Percentiles rank a stretch among this genome's conserved stretches.
phyloP scores from a whole-genome alignment of 2,329 filamentous ascomycete species.

The Dactylellina parvicollis region DNA sequence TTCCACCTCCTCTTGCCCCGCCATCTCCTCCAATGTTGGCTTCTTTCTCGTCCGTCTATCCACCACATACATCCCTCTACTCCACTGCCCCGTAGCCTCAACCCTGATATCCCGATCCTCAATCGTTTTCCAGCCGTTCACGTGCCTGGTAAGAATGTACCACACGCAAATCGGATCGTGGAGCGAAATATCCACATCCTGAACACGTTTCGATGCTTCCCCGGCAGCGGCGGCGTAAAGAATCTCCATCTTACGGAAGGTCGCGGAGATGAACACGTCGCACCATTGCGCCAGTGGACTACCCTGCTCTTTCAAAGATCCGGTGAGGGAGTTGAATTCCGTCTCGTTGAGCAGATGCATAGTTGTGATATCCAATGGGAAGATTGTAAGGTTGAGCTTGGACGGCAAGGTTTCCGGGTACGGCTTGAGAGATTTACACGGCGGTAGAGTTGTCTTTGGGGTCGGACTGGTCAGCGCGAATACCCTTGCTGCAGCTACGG shows the following conservation, averaged over 20 bases:
- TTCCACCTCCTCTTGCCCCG: constrained; percentile 68
- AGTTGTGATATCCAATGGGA: constrained; percentile 80
- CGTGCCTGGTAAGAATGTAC: constrained; percentile 43
- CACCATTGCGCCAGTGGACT: constrained; percentile 80
- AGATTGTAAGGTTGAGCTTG: constrained; percentile 73
- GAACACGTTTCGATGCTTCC: constrained; percentile 50
- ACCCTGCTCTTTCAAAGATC: constrained; percentile 66
- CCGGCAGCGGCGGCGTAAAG: constrained; percentile 68
- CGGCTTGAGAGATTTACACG: constrained; percentile 67
- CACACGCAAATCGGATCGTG: constrained; percentile 81
- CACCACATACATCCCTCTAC: constrained; percentile 85
- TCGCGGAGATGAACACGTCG: constrained; percentile 75
- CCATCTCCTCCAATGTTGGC: constrained; percentile 62
- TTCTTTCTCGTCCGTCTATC: constrained; percentile 71
- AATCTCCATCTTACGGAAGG: constrained; percentile 74
- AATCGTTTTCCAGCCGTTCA: constrained; percentile 66
- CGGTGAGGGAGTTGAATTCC: constrained; percentile 69
- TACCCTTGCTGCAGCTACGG: constrained; percentile 78
- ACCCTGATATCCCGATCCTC: constrained; percentile 83
- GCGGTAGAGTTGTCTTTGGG: constrained; percentile 82
- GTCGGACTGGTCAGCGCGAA: constrained; percentile 79
- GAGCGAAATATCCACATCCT: constrained; percentile 69
- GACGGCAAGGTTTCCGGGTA: constrained; percentile 74
- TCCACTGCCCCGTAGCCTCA: constrained; percentile 94
- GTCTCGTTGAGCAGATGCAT: constrained; percentile 72